Percentiles rank a stretch among this genome's conserved stretches.
Conservation (phyloP, 805 yeast genomes). For the Naumovozyma baii region DNA sequence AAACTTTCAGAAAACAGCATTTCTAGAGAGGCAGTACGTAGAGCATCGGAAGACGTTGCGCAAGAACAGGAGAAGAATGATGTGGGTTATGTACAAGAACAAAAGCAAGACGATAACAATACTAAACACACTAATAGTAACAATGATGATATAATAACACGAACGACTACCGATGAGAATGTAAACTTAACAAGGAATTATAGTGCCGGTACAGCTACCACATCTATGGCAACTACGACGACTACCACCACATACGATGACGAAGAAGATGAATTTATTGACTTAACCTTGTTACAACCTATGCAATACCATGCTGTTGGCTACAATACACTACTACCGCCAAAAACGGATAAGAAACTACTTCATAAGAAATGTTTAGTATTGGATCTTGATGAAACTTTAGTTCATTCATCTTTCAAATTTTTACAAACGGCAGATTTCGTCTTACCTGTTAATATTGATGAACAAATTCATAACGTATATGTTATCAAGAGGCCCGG, state of each 20-base stretch:
- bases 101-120: neutral
- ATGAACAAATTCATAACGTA: constrained; percentile 81
- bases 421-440: constrained; percentile 86
- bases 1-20: too few relatives aligned
- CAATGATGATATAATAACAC: neutral
- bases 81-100: neutral
- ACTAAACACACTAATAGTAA: neutral
- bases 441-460: constrained; percentile 93
- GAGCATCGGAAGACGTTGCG: neutral
- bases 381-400: constrained; percentile 86
- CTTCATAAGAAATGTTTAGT: constrained; percentile 72
- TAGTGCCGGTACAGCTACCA: neutral
- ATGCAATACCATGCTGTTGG: constrained; percentile 59
- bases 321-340: constrained; percentile 55
- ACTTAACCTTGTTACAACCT: constrained; percentile 53
- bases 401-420: constrained; percentile 90
- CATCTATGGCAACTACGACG: constrained; percentile 7
- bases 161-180: constrained; percentile 1
- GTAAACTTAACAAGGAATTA: neutral
- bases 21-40: neutral
- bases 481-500: constrained; percentile 96
- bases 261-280: constrained; percentile 35
- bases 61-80: neutral
- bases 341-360: constrained; percentile 32
- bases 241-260: constrained; percentile 7